Evolutionary conservation across 176 grass and related monocot genomes (phyloP).

Genomic region (Musa troglodytarum): DNA sequence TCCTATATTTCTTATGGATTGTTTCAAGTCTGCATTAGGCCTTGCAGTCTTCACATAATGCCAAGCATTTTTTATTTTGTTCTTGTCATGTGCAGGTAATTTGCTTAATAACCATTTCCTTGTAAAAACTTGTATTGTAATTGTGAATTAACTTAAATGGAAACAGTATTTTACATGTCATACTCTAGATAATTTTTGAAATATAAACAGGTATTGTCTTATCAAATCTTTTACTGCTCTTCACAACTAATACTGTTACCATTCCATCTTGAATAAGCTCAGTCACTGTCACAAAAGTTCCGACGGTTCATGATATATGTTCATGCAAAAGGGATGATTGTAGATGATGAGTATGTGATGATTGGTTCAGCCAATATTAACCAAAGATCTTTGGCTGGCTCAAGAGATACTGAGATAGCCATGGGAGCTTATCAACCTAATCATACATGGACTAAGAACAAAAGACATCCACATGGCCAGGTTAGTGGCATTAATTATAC

Average conservation of each 20-base stretch:
- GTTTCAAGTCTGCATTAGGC: too few relatives aligned
- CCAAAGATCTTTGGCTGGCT: constrained; percentile 66
- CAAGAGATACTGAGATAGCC: constrained; percentile 81
- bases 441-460: constrained; percentile 6
- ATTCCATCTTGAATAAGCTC: neutral
- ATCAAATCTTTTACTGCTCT: neutral
- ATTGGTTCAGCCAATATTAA: constrained; percentile 90
- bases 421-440: constrained; percentile 75
- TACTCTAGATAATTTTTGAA: neutral
- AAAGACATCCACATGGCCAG: constrained; percentile 28
- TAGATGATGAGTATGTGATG: constrained; percentile 92
- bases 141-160: neutral
- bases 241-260: neutral
- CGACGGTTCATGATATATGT: constrained; percentile 88
- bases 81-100: neutral
- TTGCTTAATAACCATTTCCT: neutral
- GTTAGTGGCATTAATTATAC: constrained; percentile 11
- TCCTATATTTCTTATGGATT: too few relatives aligned
- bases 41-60: too few relatives aligned
- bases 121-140: neutral
- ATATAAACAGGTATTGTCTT: neutral
- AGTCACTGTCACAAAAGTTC: constrained; percentile 27
- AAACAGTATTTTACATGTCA: neutral
- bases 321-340: constrained; percentile 82
- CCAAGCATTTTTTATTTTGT: too few relatives aligned